Base-by-base conservation (phyloP, 495 filamentous ascomycete genomes). In the Podospora appendiculata region DNA sequence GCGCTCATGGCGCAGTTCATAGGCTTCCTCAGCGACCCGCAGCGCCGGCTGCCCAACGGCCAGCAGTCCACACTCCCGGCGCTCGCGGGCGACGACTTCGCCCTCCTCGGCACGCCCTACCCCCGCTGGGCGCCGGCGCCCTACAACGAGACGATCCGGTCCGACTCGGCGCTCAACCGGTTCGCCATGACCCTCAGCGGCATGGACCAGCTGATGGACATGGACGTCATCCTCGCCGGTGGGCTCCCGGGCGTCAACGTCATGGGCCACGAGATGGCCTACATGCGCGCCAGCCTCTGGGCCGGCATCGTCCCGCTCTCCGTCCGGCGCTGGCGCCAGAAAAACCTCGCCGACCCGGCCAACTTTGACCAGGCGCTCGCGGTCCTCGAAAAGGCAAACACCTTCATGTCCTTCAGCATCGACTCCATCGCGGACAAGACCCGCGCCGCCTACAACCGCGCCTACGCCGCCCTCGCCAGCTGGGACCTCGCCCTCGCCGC, bases 61-160 rank as follows among this genome's bases (percentile, higher is more conserved):
- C 2, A 25, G 25, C 25, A 25, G 5, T 25, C 25, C 25, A 25
- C 25, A 2, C 2, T 25, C 25, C 5, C 25, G 2, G 2, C 25
- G 25, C 25, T 25, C 25, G 2, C 25, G 5, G 2, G 25, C 25
- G 25, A 25, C 2, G 25, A 25, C 2, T 2, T 48, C 3, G 6
- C 1, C 1, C 43, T 40, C 36, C 43, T 59, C 44, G 19, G 17
- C n/a, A 39, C n/a, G 16, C 47, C 53, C 10, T 56, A 53, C 53
- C 53, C 42, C 16, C 25, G 56, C 12, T 59, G 57, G 57, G 57
- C 57, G 7, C 57, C 57, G 4, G 25, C 53, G 32, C 57, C 57
- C 12, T 59, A 40, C 53, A 59, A 59, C 57, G 42, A 42, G 38
- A 47, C 8, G 14, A 47, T 55, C 5, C 35, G 34, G 36, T 4